These are phyloP conservation scores for Spergularia bocconei DNA, from an alignment of 148 eudicot species.

Conservation along the genomic window DNA sequence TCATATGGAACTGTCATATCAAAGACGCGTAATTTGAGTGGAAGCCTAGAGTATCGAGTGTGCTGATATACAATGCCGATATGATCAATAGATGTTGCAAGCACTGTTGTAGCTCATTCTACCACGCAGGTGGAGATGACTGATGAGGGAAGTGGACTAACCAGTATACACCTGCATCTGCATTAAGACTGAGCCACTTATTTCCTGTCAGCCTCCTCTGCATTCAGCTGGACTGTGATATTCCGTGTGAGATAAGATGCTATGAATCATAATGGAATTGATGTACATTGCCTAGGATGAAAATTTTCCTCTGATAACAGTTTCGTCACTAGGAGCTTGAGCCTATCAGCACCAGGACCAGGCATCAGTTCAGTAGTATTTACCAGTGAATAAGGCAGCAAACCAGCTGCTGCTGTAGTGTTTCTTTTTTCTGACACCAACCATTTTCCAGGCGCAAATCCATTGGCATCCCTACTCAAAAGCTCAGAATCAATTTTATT, in stretches of 20 bases:
- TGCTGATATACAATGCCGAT: too few species aligned
- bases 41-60: too few species aligned
- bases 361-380: conserved; percentile 45
- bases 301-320: conserved; percentile 49
- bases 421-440: conserved; percentile 21
- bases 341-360: conserved; percentile 58
- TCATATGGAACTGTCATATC: too few species aligned
- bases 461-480: conserved; percentile 38
- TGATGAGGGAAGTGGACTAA: not conserved
- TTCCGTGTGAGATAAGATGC: not conserved
- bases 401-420: conserved; percentile 16
- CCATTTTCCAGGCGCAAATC: conserved; percentile 68
- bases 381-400: conserved; percentile 17
- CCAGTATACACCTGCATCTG: not conserved
- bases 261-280: conserved; percentile 29
- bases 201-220: conserved; percentile 14
- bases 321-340: conserved; percentile 44
- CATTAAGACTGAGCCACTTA: not conserved
- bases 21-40: too few species aligned
- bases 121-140: not conserved
- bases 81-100: too few species aligned
- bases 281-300: conserved; percentile 48
- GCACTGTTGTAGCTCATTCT: not conserved
- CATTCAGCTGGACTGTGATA: conserved; percentile 5
- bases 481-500: conserved; percentile 63